phyloP scores from a whole-genome alignment of 176 grass and related monocot genomes.

The Carex scoparia region DNA sequence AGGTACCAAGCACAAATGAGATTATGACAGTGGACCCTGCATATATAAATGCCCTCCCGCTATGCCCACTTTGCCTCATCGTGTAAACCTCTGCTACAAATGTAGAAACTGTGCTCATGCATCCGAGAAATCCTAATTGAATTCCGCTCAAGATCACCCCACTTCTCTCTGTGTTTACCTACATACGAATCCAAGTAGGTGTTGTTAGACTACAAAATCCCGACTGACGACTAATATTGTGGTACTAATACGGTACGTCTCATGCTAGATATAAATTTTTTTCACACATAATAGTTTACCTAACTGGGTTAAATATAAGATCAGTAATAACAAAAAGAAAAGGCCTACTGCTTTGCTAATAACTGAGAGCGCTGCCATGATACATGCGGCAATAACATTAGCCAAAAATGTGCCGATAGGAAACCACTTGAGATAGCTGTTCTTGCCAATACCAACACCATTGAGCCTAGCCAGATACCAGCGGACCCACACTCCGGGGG shows the following conservation, averaged over 20 bases:
- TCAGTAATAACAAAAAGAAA: background rate
- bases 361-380: slow-evolving; percentile 65
- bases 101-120: slow-evolving; percentile 94
- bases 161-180: slow-evolving; percentile 60
- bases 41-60: slow-evolving; percentile 62
- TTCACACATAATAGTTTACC: background rate
- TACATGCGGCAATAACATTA: slow-evolving; percentile 71
- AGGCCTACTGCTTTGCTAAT: slow-evolving; percentile 59
- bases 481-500: slow-evolving; percentile 78
- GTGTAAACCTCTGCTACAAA: slow-evolving; percentile 85
- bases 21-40: slow-evolving; percentile 45
- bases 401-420: slow-evolving; percentile 79
- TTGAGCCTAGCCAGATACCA: slow-evolving; percentile 90
- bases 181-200: background rate
- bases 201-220: background rate
- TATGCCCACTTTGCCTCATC: slow-evolving; percentile 75
- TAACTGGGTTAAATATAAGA: background rate
- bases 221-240: too few species aligned
- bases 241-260: too few species aligned
- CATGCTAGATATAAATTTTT: too few species aligned
- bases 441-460: slow-evolving; percentile 61
- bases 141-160: slow-evolving; percentile 54
- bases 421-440: slow-evolving; percentile 61
- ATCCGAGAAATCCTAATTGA: slow-evolving; percentile 79
- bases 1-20: slow-evolving; percentile 75